These are phyloP conservation scores for Stevia rebaudiana DNA, from an alignment of 140 eudicot genomes.

Conservation along the genomic window DNA sequence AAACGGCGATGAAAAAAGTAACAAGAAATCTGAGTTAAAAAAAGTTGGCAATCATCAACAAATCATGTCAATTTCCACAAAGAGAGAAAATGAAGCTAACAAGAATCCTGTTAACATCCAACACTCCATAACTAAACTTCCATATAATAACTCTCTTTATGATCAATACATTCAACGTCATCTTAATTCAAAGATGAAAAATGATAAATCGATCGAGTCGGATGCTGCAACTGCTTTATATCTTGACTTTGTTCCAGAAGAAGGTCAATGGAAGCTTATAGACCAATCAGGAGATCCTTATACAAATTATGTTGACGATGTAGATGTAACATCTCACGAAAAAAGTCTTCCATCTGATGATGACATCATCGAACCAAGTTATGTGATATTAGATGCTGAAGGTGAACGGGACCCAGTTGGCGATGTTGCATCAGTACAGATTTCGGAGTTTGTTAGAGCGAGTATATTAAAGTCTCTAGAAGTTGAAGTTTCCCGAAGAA, in stretches of 20 bases:
- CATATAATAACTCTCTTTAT: conserved; percentile 44
- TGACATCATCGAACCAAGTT: conserved; percentile 64
- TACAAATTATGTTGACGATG: conserved; percentile 23
- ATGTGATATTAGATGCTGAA: conserved; percentile 58
- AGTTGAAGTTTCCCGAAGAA: conserved; percentile 63
- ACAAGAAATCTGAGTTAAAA: conserved; percentile 13
- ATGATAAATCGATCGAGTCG: conserved; percentile 25
- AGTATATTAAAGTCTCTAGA: conserved; percentile 42
- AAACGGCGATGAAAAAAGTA: conserved; percentile 16
- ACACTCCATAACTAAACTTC: conserved; percentile 21
- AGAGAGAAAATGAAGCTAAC: conserved; percentile 22
- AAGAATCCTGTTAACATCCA: conserved; percentile 20
- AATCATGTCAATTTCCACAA: conserved; percentile 20
- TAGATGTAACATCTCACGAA: conserved; percentile 5
- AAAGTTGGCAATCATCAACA: conserved; percentile 20
- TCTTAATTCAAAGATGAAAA: conserved; percentile 33
- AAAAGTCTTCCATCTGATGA: conserved; percentile 16
- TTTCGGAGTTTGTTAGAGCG: conserved; percentile 36
- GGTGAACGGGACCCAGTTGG: conserved; percentile 34
- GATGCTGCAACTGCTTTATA: conserved; percentile 42
- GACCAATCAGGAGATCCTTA: conserved; percentile 43
- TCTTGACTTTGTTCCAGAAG: conserved; percentile 75
- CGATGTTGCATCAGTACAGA: conserved; percentile 21
- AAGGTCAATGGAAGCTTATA: conserved; percentile 65
- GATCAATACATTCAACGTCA: conserved; percentile 32